Evolutionary conservation across 768 basidiomycete species (phyloP).

Genomic region (Lentinula detonsa): DNA sequence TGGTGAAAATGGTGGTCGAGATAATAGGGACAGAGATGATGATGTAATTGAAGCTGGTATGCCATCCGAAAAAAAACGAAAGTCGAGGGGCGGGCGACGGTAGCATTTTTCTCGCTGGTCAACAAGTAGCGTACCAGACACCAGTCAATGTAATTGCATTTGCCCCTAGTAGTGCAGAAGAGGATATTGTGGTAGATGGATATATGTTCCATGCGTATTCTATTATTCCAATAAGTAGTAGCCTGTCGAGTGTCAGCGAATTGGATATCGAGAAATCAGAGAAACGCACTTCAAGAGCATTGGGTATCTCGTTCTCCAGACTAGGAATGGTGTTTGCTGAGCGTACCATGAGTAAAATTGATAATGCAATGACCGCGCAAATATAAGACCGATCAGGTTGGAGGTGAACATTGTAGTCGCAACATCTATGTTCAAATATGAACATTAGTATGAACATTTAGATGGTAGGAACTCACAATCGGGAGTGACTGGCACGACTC

Average conservation of each 20-base stretch:
- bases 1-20: conserved; percentile 61
- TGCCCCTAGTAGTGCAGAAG: conserved; percentile 26
- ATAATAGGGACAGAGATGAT: conserved; percentile 88
- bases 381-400: conserved; percentile 87
- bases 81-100: conserved; percentile 38
- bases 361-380: conserved; percentile 93
- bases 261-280: conserved; percentile 5
- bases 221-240: conserved; percentile 51
- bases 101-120: background rate
- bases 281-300: conserved; percentile 45
- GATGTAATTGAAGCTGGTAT: conserved; percentile 89
- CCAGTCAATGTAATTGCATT: conserved; percentile 24
- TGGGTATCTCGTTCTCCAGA: conserved; percentile 69
- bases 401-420: conserved; percentile 83
- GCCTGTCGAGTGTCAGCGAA: conserved; percentile 30
- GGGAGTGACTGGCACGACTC: conserved; percentile 38
- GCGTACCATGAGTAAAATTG: conserved; percentile 99
- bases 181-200: conserved; percentile 71
- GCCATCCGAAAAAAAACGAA: conserved; percentile 51
- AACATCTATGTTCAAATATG: conserved; percentile 46
- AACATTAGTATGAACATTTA: conserved; percentile 8
- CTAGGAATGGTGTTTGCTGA: conserved; percentile 79
- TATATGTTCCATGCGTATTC: conserved; percentile 89
- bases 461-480: conserved; percentile 50
- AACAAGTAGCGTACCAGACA: conserved; percentile 21